Conservation (phyloP, 108 stramenopile species). For the Skeletonema tropicum region DNA sequence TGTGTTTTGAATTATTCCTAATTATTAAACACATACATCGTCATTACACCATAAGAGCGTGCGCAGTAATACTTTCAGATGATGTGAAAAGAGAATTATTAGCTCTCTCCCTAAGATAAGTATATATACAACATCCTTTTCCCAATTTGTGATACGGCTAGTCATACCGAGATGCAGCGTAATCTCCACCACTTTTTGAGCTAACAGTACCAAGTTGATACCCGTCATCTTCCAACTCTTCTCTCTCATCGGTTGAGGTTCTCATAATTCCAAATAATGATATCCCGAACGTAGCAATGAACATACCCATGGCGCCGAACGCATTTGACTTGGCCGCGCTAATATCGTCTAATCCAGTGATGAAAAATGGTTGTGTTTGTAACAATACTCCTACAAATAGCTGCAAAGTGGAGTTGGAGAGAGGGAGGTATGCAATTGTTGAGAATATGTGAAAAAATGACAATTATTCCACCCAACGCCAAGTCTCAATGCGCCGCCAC, state of each 20-base stretch:
- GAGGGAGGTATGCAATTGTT: neutral
- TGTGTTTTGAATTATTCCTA: neutral
- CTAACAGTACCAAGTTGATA: conserved; percentile 45
- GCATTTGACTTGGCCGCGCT: conserved; percentile 69
- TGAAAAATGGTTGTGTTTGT: conserved; percentile 80
- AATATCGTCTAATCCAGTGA: conserved; percentile 75
- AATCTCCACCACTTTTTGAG: conserved; percentile 6
- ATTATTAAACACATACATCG: neutral
- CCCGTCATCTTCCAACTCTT: conserved; percentile 37
- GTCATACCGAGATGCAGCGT: neutral
- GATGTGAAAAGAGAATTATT: neutral
- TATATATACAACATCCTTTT: neutral
- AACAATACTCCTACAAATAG: conserved; percentile 68
- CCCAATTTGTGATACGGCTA: neutral
- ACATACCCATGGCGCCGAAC: conserved; percentile 84
- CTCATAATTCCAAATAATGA: conserved; percentile 42
- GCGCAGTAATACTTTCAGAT: neutral
- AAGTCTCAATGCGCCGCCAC: neutral
- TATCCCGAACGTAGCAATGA: conserved; percentile 66
- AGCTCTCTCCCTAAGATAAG: neutral
- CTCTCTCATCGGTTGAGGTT: conserved; percentile 21
- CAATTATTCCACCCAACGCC: neutral
- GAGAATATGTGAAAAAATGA: neutral
- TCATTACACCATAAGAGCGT: conserved; percentile 5
- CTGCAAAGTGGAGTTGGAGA: conserved; percentile 8